These are phyloP conservation scores for Schwanniomyces etchellsii DNA, from an alignment of 1,139 yeast genomes.

Conservation along the genomic window DNA sequence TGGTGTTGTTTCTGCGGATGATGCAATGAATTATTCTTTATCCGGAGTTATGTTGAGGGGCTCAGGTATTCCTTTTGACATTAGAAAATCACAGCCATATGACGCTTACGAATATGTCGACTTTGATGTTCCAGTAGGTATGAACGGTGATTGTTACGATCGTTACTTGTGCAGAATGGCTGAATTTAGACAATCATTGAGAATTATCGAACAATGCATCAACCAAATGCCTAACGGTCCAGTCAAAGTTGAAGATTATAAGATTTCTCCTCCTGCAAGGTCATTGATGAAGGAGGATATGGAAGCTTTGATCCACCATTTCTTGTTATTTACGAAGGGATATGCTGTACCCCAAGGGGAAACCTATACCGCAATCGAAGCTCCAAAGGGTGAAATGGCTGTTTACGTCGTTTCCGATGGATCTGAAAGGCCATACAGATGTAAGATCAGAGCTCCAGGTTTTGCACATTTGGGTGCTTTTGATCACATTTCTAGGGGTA, in stretches of 20 bases:
- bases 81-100: slow-evolving; percentile 83
- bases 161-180: slow-evolving; percentile 86
- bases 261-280: slow-evolving; percentile 81
- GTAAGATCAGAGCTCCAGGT: slow-evolving; percentile 92
- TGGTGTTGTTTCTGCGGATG: slow-evolving; percentile 80
- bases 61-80: slow-evolving; percentile 82
- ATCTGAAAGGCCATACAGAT: slow-evolving; percentile 83
- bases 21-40: slow-evolving; percentile 75
- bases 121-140: slow-evolving; percentile 82
- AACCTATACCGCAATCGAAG: slow-evolving; percentile 88
- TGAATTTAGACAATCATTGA: slow-evolving; percentile 84
- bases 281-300: slow-evolving; percentile 82
- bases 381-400: slow-evolving; percentile 96
- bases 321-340: slow-evolving; percentile 82
- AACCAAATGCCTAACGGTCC: slow-evolving; percentile 93
- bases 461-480: slow-evolving; percentile 87
- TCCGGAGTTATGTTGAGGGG: slow-evolving; percentile 92
- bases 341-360: slow-evolving; percentile 88
- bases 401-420: slow-evolving; percentile 89
- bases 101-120: slow-evolving; percentile 87
- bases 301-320: slow-evolving; percentile 90
- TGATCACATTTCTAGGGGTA: slow-evolving; percentile 81
- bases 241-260: slow-evolving; percentile 85
- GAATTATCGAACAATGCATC: slow-evolving; percentile 86
- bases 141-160: slow-evolving; percentile 88